A percentile compares a stretch with the other conserved stretches of the same genome.
phyloP scores from a whole-genome alignment of 257 asterid genomes.

The Solanum sitiens region DNA sequence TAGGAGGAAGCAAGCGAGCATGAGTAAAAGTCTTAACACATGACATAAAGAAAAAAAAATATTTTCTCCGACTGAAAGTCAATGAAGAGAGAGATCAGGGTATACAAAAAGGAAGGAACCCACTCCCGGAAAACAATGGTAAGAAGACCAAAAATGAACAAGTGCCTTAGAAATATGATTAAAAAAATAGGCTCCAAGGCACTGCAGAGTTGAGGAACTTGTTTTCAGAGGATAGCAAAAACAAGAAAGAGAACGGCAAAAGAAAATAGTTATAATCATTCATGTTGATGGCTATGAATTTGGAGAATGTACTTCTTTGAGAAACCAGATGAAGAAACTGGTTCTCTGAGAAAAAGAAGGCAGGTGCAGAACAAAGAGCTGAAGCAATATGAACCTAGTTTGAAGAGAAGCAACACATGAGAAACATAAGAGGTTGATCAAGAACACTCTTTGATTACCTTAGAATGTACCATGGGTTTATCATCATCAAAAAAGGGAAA shows the following conservation, averaged over 20 bases:
- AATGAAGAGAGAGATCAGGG: neutral
- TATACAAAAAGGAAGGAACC: neutral
- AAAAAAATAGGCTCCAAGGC: neutral
- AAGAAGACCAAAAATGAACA: neutral
- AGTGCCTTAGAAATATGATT: neutral
- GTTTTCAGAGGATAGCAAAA: neutral
- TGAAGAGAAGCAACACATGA: too few species aligned
- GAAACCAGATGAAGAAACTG: neutral
- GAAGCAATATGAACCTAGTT: too few species aligned
- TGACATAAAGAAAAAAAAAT: neutral
- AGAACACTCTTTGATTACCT: neutral
- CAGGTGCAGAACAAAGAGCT: neutral
- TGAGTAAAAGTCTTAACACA: neutral
- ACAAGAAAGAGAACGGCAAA: neutral
- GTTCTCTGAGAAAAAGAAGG: neutral
- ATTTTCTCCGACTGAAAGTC: neutral
- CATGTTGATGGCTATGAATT: neutral
- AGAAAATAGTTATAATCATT: neutral
- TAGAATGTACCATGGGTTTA: neutral
- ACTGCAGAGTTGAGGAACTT: neutral
- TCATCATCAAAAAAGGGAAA: neutral
- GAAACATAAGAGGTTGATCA: neutral
- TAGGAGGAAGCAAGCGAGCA: neutral
- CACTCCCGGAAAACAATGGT: neutral
- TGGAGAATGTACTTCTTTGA: neutral